phyloP scores from a whole-genome alignment of 306 rosid species.

The Luffa aegyptiaca region DNA sequence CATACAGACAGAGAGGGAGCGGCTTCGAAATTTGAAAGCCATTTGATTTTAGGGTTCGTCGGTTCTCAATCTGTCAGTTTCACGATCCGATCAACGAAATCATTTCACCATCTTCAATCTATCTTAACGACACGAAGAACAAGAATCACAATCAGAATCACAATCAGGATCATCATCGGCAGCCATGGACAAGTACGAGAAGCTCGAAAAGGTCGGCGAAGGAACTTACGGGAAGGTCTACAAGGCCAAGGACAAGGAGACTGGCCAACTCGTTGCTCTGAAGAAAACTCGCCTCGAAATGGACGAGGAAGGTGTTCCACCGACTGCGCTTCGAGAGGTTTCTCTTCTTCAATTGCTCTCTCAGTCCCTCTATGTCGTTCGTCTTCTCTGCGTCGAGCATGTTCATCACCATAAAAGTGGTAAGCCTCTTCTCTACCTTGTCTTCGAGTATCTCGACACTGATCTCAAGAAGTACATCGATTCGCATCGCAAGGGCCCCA shows the following conservation, averaged over 20 bases:
- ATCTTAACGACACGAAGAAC: neutral
- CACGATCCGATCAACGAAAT: neutral
- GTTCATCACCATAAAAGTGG: constrained; percentile 38
- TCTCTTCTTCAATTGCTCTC: constrained; percentile 90
- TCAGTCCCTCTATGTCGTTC: constrained; percentile 80
- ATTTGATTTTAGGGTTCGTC: neutral
- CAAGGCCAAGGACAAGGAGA: constrained; percentile 72
- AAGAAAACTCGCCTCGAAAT: constrained; percentile 85
- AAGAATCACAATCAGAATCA: neutral
- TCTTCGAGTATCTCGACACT: constrained; percentile 83
- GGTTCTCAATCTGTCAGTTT: neutral
- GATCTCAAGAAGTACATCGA: constrained; percentile 90
- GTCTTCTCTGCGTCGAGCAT: constrained; percentile 76
- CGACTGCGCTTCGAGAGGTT: constrained; percentile 84
- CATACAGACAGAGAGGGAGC: neutral
- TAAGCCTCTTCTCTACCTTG: constrained; percentile 78
- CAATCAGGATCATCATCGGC: neutral
- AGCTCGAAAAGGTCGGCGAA: constrained; percentile 93
- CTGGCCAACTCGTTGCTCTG: constrained; percentile 72
- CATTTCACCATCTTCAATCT: neutral
- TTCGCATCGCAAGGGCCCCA: constrained; percentile 66
- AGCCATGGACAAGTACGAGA: constrained; percentile 85
- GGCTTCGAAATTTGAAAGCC: neutral
- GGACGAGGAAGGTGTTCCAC: constrained; percentile 99
- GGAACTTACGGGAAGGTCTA: constrained; percentile 95